Percentiles rank a stretch among this genome's conserved stretches.
Conservation (phyloP, 2,329 filamentous ascomycete species). For the Penicillium hesseltinei region DNA sequence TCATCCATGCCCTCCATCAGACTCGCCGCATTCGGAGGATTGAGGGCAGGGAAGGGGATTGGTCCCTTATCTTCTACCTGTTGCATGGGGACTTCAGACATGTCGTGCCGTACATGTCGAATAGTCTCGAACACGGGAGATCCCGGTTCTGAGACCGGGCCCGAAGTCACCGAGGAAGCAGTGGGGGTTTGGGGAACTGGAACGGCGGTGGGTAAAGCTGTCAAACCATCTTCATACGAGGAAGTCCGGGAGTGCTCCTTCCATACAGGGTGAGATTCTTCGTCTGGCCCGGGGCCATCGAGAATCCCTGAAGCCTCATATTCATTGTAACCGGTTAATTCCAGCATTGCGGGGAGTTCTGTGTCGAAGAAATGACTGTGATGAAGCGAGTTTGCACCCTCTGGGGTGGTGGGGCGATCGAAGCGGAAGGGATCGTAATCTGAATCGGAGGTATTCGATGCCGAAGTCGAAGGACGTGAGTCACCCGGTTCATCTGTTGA, state of each 20-base stretch:
- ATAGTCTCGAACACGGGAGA: constrained; percentile 22
- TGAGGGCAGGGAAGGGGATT: constrained; percentile 39
- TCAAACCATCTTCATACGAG: constrained; percentile 15
- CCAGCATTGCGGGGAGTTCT: constrained; percentile 44
- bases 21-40: constrained; percentile 40
- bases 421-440: constrained; percentile 46
- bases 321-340: constrained; percentile 47
- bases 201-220: constrained; percentile 28
- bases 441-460: constrained; percentile 37
- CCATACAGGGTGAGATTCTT: constrained; percentile 46
- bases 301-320: constrained; percentile 56
- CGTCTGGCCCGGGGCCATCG: constrained; percentile 52
- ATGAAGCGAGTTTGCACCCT: constrained; percentile 14
- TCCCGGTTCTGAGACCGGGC: constrained; percentile 21
- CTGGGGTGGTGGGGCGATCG: constrained; percentile 35
- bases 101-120: constrained; percentile 17
- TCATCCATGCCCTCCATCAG: constrained; percentile 41
- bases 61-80: constrained; percentile 12
- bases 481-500: constrained; percentile 27
- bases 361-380: constrained; percentile 42
- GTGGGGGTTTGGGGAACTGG: constrained; percentile 19
- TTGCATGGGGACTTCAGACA: constrained; percentile 1
- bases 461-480: constrained; percentile 41
- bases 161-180: constrained; percentile 9
- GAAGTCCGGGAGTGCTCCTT: constrained; percentile 14